These are phyloP conservation scores for Cladophialophora bantiana DNA, from an alignment of 2,329 filamentous ascomycete genomes.

Conservation along the genomic window DNA sequence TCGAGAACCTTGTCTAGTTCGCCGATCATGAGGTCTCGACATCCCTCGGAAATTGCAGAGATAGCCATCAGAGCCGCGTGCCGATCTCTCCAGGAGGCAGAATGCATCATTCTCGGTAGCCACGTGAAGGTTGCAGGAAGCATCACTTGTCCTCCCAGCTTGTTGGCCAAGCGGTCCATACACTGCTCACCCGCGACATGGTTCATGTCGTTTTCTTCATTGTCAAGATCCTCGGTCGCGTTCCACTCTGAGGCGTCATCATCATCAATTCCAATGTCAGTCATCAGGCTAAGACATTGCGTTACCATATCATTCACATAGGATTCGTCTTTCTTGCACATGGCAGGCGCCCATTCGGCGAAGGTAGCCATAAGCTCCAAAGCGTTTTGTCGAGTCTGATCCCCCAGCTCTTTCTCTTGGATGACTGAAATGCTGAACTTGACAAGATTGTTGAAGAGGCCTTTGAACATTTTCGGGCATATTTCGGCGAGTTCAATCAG, in stretches of 20 bases:
- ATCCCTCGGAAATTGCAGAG: constrained; percentile 96
- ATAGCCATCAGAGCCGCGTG: constrained; percentile 99
- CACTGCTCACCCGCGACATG: constrained; percentile 98
- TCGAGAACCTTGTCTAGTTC: constrained; percentile 94
- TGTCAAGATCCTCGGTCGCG: constrained; percentile 88
- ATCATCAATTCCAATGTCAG: constrained; percentile 91
- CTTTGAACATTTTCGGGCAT: constrained; percentile 97
- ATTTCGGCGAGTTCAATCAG: constrained; percentile 93
- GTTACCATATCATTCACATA: constrained; percentile 98
- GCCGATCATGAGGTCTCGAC: constrained; percentile 91
- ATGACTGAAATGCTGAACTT: constrained; percentile 93
- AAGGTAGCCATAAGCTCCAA: constrained; percentile 98
- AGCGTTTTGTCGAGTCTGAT: constrained; percentile 90
- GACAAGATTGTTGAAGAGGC: constrained; percentile 89
- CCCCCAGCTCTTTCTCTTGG: constrained; percentile 91
- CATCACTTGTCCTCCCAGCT: constrained; percentile 91
- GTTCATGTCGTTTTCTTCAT: constrained; percentile 95
- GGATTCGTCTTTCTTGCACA: constrained; percentile 92
- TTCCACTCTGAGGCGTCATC: constrained; percentile 96
- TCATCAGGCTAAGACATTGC: constrained; percentile 97
- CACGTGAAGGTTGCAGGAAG: constrained; percentile 93
- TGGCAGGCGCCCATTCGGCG: constrained; percentile 88
- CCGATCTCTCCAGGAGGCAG: constrained; percentile 89
- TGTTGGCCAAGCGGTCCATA: constrained; percentile 97
- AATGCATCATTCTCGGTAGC: constrained; percentile 97